phyloP scores from a whole-genome alignment of 371 early-diverging fungal genomes.

The Mortierella sp. region DNA sequence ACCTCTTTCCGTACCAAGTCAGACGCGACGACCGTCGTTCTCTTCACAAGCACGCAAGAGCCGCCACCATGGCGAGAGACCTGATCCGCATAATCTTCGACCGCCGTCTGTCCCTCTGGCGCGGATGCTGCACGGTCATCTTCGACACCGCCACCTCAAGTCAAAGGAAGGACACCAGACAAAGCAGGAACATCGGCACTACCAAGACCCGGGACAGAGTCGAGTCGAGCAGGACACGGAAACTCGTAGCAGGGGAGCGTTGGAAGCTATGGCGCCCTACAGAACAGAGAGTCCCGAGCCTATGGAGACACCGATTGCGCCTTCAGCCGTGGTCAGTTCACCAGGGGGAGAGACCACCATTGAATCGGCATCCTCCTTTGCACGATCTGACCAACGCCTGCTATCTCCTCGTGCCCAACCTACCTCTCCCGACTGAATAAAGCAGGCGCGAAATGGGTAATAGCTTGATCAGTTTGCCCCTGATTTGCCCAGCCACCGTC shows the following conservation, averaged over 20 bases:
- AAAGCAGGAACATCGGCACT: background rate
- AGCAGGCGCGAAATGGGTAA: background rate
- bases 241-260: background rate
- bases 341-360: background rate
- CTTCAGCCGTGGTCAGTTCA: background rate
- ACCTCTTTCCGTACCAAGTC: background rate
- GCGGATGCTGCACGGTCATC: background rate
- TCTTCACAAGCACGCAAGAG: background rate
- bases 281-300: constrained; percentile 1
- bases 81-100: background rate
- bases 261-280: background rate
- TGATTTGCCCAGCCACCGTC: background rate
- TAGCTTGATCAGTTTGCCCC: background rate
- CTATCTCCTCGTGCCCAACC: background rate
- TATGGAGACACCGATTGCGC: background rate
- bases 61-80: background rate
- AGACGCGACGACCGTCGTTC: background rate
- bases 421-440: background rate
- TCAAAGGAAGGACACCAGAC: background rate
- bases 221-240: background rate
- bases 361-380: background rate
- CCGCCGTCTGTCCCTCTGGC: background rate
- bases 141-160: background rate
- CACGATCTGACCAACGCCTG: background rate
- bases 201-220: background rate